phyloP scores from a whole-genome alignment of 163 green algal genomes.

The Volvox carteri region DNA sequence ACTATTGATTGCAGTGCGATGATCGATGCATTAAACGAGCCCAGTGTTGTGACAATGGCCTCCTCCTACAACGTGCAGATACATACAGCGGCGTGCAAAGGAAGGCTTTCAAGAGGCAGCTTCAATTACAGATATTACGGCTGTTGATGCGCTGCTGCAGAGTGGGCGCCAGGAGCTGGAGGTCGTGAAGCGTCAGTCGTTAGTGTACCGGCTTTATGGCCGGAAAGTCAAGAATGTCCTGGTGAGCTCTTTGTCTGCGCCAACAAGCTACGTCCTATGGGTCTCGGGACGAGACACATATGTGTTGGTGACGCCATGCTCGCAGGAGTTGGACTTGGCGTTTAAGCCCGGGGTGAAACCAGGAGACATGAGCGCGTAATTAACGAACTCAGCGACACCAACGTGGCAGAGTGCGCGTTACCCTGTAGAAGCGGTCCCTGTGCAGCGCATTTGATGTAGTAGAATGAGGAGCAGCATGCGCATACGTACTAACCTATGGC shows the following conservation, averaged over 20 bases:
- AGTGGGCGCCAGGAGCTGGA: slow-evolving; percentile 54
- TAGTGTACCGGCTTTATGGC: slow-evolving; percentile 62
- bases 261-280: neutral
- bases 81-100: slow-evolving; percentile 54
- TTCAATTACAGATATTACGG: slow-evolving; percentile 23
- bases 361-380: neutral
- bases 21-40: neutral
- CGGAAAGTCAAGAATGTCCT: slow-evolving; percentile 64
- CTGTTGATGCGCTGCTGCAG: slow-evolving; percentile 38
- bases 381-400: neutral
- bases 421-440: too few species aligned
- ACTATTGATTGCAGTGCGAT: neutral
- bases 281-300: too few species aligned
- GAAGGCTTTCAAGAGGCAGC: slow-evolving; percentile 52
- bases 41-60: neutral
- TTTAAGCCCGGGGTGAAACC: slow-evolving; percentile 1
- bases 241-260: slow-evolving; percentile 36
- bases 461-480: too few species aligned
- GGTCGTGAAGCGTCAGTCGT: slow-evolving; percentile 59
- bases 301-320: neutral
- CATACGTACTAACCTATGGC: too few species aligned
- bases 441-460: too few species aligned
- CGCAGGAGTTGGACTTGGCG: slow-evolving; percentile 34
- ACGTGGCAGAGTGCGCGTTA: too few species aligned
- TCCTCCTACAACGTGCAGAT: slow-evolving; percentile 52